phyloP scores from a whole-genome alignment of 1,284 basidiomycete species.

The Agaricales sp. region DNA sequence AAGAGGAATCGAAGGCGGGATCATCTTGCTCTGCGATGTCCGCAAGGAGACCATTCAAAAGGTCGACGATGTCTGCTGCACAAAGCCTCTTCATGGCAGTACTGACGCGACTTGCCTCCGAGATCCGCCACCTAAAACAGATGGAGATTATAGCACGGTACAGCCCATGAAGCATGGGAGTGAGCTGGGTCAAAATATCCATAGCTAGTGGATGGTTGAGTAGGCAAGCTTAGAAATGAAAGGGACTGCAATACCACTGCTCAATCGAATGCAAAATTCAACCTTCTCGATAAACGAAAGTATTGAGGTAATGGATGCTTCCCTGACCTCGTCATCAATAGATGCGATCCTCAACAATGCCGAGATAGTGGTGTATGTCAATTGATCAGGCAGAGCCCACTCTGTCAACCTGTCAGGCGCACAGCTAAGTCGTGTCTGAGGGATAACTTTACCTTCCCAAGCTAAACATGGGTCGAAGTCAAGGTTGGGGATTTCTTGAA shows the following conservation, averaged over 20 bases:
- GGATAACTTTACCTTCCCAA: conserved; percentile 44
- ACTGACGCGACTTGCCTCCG: conserved; percentile 57
- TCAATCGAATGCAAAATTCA: background rate
- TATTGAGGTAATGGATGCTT: background rate
- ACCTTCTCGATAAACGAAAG: background rate
- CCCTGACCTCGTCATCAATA: background rate
- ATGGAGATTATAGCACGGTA: conserved; percentile 4
- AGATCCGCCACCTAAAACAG: conserved; percentile 46
- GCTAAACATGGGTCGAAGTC: conserved; percentile 70
- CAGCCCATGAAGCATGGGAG: conserved; percentile 2
- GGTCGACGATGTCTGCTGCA: conserved; percentile 49
- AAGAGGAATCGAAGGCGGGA: conserved; percentile 39
- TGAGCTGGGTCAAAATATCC: conserved; percentile 1
- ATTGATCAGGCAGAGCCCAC: conserved; percentile 75
- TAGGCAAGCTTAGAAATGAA: background rate
- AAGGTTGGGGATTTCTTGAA: conserved; percentile 59
- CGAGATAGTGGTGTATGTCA: conserved; percentile 66
- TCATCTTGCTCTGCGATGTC: conserved; percentile 49
- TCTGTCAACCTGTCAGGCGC: conserved; percentile 29
- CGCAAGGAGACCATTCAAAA: conserved; percentile 55
- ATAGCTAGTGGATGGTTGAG: background rate
- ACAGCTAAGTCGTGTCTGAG: background rate
- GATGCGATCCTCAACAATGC: conserved; percentile 49
- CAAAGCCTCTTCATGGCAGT: conserved; percentile 46
- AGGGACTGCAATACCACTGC: background rate